These are phyloP conservation scores for Helichrysum umbraculigerum DNA, from an alignment of 129 eudicot genomes.

Conservation along the genomic window DNA sequence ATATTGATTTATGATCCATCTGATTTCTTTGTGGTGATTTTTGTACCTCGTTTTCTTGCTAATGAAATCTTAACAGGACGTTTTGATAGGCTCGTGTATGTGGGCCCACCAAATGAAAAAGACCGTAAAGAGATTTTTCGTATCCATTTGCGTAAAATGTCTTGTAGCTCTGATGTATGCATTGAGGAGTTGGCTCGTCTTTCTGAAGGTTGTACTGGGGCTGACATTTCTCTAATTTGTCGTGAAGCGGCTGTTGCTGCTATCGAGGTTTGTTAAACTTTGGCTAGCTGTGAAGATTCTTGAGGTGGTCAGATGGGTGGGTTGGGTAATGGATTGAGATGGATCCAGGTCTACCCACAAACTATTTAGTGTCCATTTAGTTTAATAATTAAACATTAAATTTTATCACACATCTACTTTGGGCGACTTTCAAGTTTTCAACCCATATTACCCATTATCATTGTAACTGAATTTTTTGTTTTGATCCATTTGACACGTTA, in stretches of 20 bases:
- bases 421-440: neutral
- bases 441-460: neutral
- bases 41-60: constrained; percentile 21
- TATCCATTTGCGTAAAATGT: constrained; percentile 67
- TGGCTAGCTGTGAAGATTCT: neutral
- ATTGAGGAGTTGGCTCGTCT: constrained; percentile 61
- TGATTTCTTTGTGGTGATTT: constrained; percentile 13
- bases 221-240: constrained; percentile 80
- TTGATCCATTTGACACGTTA: neutral
- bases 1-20: constrained; percentile 8
- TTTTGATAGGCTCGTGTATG: constrained; percentile 80
- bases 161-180: constrained; percentile 69
- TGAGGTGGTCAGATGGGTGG: neutral
- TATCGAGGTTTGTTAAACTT: constrained; percentile 56
- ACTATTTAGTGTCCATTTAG: neutral
- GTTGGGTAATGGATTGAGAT: neutral
- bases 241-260: constrained; percentile 81
- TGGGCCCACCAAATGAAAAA: constrained; percentile 75
- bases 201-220: constrained; percentile 89
- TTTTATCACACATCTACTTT: neutral
- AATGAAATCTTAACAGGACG: constrained; percentile 54
- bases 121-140: constrained; percentile 79
- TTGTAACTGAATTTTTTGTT: neutral
- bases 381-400: neutral
- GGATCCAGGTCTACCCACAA: neutral